phyloP scores from a whole-genome alignment of 805 yeast species.

The Kluyveromyces starmeri region DNA sequence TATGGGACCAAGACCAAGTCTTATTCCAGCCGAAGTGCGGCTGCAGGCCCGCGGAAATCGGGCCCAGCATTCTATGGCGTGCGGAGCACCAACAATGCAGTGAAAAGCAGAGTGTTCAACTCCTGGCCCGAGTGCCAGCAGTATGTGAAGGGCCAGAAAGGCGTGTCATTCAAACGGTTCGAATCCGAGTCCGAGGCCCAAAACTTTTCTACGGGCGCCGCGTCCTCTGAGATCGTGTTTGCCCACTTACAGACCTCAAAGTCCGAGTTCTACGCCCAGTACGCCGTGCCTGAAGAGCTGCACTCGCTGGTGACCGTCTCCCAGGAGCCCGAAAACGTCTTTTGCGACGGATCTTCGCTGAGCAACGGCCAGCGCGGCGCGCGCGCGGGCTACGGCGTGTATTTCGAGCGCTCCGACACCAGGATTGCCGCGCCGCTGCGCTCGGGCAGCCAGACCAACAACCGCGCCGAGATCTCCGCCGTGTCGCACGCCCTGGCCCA shows the following conservation, averaged over 20 bases:
- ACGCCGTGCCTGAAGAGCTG: slow-evolving; percentile 5
- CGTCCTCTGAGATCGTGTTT: slow-evolving; percentile 4
- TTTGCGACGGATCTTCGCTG: slow-evolving; percentile 72
- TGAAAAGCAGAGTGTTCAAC: slow-evolving; percentile 21
- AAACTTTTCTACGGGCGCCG: slow-evolving; percentile 20
- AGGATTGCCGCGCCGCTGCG: slow-evolving; percentile 48
- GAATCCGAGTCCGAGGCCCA: slow-evolving; percentile 27
- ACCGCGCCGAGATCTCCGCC: slow-evolving; percentile 72
- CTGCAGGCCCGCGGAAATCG: neutral
- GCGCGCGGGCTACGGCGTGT: slow-evolving; percentile 64
- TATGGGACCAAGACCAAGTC: too few relatives aligned
- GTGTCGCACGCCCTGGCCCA: slow-evolving; percentile 44
- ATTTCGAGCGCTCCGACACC: slow-evolving; percentile 42
- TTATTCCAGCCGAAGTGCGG: too few relatives aligned
- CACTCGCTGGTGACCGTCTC: neutral
- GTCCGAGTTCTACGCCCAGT: slow-evolving; percentile 10
- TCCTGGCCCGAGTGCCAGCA: slow-evolving; percentile 29
- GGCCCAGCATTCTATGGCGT: slow-evolving; percentile 11
- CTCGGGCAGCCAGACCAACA: slow-evolving; percentile 55
- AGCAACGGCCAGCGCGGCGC: slow-evolving; percentile 41
- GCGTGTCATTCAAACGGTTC: slow-evolving; percentile 39
- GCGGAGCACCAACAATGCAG: slow-evolving; percentile 21
- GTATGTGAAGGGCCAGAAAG: slow-evolving; percentile 26
- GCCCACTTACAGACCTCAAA: slow-evolving; percentile 13
- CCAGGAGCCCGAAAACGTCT: slow-evolving; percentile 30